These are phyloP conservation scores for Calycina herbarum DNA, from an alignment of 2,329 filamentous ascomycete genomes.

Conservation along the genomic window DNA sequence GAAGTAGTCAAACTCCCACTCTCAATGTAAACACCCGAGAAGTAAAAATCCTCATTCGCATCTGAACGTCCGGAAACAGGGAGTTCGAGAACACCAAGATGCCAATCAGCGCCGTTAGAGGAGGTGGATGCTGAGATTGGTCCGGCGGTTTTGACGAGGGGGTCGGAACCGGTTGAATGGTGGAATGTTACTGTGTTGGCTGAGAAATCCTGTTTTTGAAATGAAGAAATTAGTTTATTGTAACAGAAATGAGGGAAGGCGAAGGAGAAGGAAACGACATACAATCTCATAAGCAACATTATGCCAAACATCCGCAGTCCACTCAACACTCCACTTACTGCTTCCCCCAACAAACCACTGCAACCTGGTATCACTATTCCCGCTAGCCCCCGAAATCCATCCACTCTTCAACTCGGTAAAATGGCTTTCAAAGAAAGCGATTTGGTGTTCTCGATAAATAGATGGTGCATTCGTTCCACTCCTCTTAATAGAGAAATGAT, in stretches of 20 bases:
- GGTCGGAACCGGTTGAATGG: conserved; percentile 63
- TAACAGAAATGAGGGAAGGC: neutral
- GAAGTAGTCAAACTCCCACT: conserved; percentile 47
- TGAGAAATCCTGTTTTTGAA: conserved; percentile 52
- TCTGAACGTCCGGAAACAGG: conserved; percentile 56
- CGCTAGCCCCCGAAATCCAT: conserved; percentile 51
- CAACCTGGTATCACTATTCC: conserved; percentile 53
- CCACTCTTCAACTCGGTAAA: conserved; percentile 77
- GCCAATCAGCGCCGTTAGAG: conserved; percentile 71
- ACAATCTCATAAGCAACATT: conserved; percentile 73
- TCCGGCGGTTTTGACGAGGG: conserved; percentile 57
- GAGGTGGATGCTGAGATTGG: conserved; percentile 61
- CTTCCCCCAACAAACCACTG: conserved; percentile 64
- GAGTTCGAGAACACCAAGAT: conserved; percentile 68
- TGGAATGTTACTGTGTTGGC: conserved; percentile 64
- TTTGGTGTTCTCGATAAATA: conserved; percentile 64
- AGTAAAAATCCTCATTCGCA: conserved; percentile 65
- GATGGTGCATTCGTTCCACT: conserved; percentile 59
- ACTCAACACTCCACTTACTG: conserved; percentile 62
- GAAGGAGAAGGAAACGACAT: conserved; percentile 22
- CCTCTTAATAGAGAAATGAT: conserved; percentile 69
- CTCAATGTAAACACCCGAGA: conserved; percentile 72
- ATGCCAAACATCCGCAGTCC: conserved; percentile 67
- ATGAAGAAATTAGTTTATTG: neutral
- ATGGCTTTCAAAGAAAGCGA: conserved; percentile 63